Percentiles rank a stretch among this genome's conserved stretches.
Conservation (phyloP, 768 basidiomycete genomes). For the Ramaria rubella region DNA sequence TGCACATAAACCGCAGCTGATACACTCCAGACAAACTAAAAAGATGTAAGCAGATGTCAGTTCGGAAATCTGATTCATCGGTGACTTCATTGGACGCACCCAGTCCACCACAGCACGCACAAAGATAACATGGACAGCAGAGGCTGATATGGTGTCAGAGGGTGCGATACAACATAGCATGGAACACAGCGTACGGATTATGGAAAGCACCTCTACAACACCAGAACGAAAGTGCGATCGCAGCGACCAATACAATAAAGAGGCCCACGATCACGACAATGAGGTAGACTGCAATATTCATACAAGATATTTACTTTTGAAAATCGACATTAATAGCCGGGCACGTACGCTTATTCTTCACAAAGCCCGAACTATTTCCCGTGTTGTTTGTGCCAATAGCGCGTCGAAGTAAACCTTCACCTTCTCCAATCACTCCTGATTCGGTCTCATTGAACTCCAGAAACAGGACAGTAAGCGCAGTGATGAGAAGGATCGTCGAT, state of each 20-base stretch:
- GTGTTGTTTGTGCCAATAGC: not conserved
- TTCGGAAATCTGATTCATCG: not conserved
- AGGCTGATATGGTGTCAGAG: constrained; percentile 15
- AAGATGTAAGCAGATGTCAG: not conserved
- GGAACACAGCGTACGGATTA: constrained; percentile 35
- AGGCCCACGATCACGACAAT: constrained; percentile 62
- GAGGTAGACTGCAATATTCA: constrained; percentile 43
- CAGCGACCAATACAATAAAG: constrained; percentile 46
- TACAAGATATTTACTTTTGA: not conserved
- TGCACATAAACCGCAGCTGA: constrained; percentile 62
- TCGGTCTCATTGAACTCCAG: not conserved
- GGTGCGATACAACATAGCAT: not conserved
- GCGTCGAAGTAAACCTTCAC: not conserved
- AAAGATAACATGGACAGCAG: constrained; percentile 67
- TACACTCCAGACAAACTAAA: constrained; percentile 59
- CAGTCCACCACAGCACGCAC: constrained; percentile 65
- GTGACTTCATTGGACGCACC: constrained; percentile 30
- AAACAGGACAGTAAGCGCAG: not conserved
- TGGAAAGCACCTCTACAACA: constrained; percentile 56
- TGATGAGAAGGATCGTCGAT: not conserved
- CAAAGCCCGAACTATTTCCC: constrained; percentile 3
- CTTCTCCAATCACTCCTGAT: not conserved
- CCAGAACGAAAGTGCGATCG: constrained; percentile 55
- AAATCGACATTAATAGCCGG: not conserved
- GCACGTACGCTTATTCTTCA: constrained; percentile 16